Conservation (phyloP, 805 yeast genomes). For the Wickerhamomyces silvicola region DNA sequence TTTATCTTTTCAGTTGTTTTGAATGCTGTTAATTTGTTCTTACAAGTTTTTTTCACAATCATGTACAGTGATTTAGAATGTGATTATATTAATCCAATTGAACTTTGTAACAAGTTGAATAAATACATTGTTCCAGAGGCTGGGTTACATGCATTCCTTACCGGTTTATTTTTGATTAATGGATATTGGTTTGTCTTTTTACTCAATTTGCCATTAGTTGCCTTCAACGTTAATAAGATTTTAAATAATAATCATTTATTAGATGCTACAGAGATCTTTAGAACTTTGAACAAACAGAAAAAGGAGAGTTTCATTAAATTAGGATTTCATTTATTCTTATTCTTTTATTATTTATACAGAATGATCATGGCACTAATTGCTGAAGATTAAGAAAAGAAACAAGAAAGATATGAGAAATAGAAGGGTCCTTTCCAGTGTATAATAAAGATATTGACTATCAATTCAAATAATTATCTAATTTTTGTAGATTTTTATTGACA, state of each 20-base stretch:
- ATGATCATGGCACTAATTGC: conserved; percentile 89
- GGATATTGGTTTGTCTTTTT: conserved; percentile 92
- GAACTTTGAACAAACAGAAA: conserved; percentile 90
- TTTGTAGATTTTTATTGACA: conserved; percentile 9
- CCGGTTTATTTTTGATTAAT: conserved; percentile 66
- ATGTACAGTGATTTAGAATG: conserved; percentile 92
- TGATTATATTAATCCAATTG: conserved; percentile 96
- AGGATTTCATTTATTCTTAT: conserved; percentile 85
- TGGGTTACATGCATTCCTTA: conserved; percentile 64
- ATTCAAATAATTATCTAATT: conserved; percentile 5
- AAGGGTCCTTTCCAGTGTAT: neutral
- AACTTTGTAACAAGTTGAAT: conserved; percentile 88
- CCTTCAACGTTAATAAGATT: conserved; percentile 77
- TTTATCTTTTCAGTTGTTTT: conserved; percentile 74
- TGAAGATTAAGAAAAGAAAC: conserved; percentile 9
- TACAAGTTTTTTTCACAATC: conserved; percentile 92
- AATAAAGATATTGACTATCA: neutral
- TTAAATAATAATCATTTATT: conserved; percentile 74
- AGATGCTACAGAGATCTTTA: conserved; percentile 96
- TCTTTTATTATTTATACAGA: conserved; percentile 92
- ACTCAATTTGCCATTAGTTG: conserved; percentile 75
- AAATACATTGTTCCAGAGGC: conserved; percentile 89
- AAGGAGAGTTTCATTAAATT: conserved; percentile 85
- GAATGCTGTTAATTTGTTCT: conserved; percentile 82
- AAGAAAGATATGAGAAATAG: neutral